phyloP scores from a whole-genome alignment of 345 rosid genomes.

The Salix koriyanagi region DNA sequence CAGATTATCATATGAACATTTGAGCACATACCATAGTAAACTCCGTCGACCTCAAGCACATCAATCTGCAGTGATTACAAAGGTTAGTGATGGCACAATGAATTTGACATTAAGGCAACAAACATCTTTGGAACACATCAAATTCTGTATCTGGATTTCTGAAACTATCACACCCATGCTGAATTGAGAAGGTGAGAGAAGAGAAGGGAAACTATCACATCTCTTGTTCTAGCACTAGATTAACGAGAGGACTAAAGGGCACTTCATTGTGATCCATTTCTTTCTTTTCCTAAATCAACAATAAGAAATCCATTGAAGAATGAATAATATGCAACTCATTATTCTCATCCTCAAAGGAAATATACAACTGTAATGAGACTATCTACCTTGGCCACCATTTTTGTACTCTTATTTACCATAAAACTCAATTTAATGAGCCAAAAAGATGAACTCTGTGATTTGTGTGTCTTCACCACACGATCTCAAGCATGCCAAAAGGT shows the following conservation, averaged over 20 bases:
- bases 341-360: neutral
- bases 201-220: neutral
- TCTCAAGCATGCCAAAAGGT: neutral
- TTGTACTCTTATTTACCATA: neutral
- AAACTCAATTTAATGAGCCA: neutral
- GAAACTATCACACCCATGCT: no score
- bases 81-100: neutral
- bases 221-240: neutral
- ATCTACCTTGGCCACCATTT: neutral
- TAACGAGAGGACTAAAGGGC: neutral
- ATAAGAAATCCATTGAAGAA: neutral
- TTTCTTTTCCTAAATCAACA: neutral
- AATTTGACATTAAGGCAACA: neutral
- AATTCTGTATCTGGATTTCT: neutral
- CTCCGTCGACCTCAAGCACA: conserved; percentile 92
- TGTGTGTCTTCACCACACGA: neutral
- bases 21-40: conserved; percentile 54
- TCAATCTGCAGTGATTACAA: conserved; percentile 64
- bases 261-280: neutral
- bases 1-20: neutral
- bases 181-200: neutral
- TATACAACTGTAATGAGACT: neutral
- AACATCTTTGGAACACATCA: neutral
- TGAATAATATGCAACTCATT: neutral
- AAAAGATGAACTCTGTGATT: neutral